Conservation (phyloP, 257 asterid species). For the Jacaranda mimosifolia region DNA sequence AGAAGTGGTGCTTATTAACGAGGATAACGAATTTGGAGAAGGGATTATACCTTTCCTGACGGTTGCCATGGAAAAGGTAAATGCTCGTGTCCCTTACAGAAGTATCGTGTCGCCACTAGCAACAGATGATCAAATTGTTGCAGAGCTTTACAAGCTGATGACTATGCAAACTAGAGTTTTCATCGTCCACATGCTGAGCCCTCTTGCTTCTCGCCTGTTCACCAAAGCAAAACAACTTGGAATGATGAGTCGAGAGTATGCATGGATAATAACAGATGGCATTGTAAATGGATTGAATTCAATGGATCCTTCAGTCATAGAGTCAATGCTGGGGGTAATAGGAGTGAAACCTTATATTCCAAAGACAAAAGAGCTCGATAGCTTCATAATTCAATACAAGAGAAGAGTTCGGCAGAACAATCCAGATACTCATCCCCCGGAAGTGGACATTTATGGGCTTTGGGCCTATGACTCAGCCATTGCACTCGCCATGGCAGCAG, state of each 20-base stretch:
- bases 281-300: slow-evolving; percentile 28
- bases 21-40: slow-evolving; percentile 30
- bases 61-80: slow-evolving; percentile 23
- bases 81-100: slow-evolving; percentile 8
- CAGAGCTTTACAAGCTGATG: slow-evolving; percentile 33
- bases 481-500: slow-evolving; percentile 48
- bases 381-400: background rate
- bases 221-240: slow-evolving; percentile 34
- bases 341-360: slow-evolving; percentile 35
- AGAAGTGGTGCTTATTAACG: slow-evolving; percentile 37
- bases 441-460: slow-evolving; percentile 16
- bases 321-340: slow-evolving; percentile 32
- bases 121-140: slow-evolving; percentile 35
- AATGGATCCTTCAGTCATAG: slow-evolving; percentile 8
- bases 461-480: slow-evolving; percentile 31
- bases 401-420: slow-evolving; percentile 1
- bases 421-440: background rate
- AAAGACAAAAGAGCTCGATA: slow-evolving; percentile 19
- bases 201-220: slow-evolving; percentile 46
- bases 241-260: slow-evolving; percentile 39
- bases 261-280: slow-evolving; percentile 46
- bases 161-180: slow-evolving; percentile 45
- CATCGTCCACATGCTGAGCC: slow-evolving; percentile 23
- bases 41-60: slow-evolving; percentile 26
- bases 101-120: slow-evolving; percentile 30